phyloP scores from a whole-genome alignment of 148 eudicot species.

The Bassia scoparia region DNA sequence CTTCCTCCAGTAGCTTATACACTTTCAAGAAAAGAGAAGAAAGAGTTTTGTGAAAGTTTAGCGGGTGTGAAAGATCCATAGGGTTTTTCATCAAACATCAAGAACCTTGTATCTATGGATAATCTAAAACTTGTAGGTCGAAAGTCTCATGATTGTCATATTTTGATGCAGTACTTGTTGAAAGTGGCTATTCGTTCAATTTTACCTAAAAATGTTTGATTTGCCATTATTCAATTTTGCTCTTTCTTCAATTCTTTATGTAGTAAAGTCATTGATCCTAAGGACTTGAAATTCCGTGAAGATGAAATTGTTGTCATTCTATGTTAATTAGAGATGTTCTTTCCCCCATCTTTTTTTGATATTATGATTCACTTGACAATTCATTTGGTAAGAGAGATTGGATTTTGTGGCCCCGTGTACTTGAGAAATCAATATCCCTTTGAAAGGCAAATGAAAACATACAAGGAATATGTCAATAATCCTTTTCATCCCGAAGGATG shows the following conservation, averaged over 20 bases:
- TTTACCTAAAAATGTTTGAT: background rate
- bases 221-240: background rate
- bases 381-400: slow-evolving; percentile 7
- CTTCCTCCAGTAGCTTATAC: too few relatives aligned
- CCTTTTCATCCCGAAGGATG: background rate
- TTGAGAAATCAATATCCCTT: background rate
- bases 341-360: slow-evolving; percentile 16
- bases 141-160: background rate
- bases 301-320: background rate
- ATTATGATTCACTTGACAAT: slow-evolving; percentile 13
- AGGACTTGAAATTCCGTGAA: background rate
- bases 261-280: slow-evolving; percentile 1
- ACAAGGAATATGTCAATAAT: background rate
- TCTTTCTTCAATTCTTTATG: background rate
- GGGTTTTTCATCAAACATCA: too few relatives aligned
- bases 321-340: slow-evolving; percentile 19
- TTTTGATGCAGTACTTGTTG: background rate
- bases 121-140: background rate
- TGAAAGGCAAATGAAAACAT: background rate
- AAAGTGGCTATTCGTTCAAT: background rate
- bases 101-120: background rate
- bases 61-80: background rate
- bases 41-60: too few relatives aligned
- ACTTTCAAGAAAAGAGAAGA: too few relatives aligned
- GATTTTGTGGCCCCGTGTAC: background rate